Conservation (phyloP, 768 basidiomycete genomes). For the Sporobolomyces pararoseus region DNA sequence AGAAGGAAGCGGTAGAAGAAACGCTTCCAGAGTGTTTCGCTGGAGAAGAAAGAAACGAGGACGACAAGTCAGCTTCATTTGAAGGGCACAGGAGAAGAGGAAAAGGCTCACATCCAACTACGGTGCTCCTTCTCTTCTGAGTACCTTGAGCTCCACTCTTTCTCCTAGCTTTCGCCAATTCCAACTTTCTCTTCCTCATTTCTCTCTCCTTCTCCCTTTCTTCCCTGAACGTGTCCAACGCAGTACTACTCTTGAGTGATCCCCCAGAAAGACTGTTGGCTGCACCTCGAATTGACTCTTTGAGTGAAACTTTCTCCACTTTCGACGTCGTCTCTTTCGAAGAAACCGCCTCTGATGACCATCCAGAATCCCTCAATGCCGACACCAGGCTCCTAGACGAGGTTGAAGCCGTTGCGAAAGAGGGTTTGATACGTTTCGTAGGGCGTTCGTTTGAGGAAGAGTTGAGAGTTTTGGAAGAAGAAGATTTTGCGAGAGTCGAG, state of each 20-base stretch:
- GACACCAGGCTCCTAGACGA: not conserved
- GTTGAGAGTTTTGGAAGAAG: too few relatives aligned
- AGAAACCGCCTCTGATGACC: too few relatives aligned
- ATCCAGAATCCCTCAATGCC: slow-evolving; percentile 4
- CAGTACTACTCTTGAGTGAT: too few relatives aligned
- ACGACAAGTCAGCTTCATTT: slow-evolving; percentile 4
- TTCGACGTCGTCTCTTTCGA: too few relatives aligned
- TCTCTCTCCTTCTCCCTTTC: slow-evolving; percentile 19
- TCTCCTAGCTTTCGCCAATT: slow-evolving; percentile 37
- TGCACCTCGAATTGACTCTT: too few relatives aligned
- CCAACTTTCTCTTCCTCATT: slow-evolving; percentile 26
- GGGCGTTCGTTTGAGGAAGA: too few relatives aligned
- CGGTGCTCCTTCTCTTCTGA: slow-evolving; percentile 8
- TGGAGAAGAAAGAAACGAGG: not conserved
- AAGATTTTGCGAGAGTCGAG: not conserved
- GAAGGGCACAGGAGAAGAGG: too few relatives aligned
- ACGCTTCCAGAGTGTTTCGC: too few relatives aligned
- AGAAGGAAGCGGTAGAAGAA: not conserved
- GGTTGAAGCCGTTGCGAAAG: not conserved
- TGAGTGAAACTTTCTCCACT: not conserved
- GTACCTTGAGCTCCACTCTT: slow-evolving; percentile 2
- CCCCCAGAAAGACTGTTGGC: too few relatives aligned
- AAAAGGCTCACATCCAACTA: too few relatives aligned
- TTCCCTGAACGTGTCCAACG: not conserved
- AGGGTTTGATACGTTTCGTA: slow-evolving; percentile 1